These are phyloP conservation scores for Tillandsia fasciculata DNA, from an alignment of 176 grass and related monocot species.

Conservation along the genomic window DNA sequence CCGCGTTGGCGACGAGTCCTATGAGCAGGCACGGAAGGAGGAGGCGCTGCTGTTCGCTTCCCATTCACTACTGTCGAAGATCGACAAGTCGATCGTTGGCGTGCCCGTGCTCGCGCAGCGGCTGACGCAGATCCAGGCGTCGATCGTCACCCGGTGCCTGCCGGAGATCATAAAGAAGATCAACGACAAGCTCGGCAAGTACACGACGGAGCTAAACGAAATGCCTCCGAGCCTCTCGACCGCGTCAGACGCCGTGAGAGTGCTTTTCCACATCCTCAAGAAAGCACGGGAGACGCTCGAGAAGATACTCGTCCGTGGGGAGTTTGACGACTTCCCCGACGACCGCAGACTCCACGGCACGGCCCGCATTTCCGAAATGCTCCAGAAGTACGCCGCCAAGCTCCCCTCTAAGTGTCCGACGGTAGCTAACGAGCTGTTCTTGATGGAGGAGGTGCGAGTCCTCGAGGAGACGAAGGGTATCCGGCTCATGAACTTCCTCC, in stretches of 20 bases:
- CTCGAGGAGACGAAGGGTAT: neutral
- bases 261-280: constrained; percentile 11
- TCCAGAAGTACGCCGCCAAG: neutral
- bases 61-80: neutral
- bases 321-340: constrained; percentile 29
- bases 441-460: constrained; percentile 40
- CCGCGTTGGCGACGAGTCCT: no score
- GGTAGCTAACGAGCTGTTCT: neutral
- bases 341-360: constrained; percentile 18
- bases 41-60: no score
- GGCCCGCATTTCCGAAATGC: constrained; percentile 27
- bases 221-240: constrained; percentile 20
- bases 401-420: neutral
- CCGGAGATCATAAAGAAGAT: constrained; percentile 29
- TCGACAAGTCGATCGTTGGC: constrained; percentile 17
- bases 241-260: neutral
- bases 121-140: constrained; percentile 27
- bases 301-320: constrained; percentile 22
- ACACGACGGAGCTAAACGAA: constrained; percentile 3
- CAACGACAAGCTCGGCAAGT: constrained; percentile 18
- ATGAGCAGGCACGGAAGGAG: no score
- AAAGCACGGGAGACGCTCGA: constrained; percentile 6
- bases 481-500: no score
- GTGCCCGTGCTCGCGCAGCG: constrained; percentile 18
- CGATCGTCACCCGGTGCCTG: constrained; percentile 14